These are phyloP conservation scores for Marasmius oreades DNA, from an alignment of 1,284 basidiomycete species.

Conservation along the genomic window DNA sequence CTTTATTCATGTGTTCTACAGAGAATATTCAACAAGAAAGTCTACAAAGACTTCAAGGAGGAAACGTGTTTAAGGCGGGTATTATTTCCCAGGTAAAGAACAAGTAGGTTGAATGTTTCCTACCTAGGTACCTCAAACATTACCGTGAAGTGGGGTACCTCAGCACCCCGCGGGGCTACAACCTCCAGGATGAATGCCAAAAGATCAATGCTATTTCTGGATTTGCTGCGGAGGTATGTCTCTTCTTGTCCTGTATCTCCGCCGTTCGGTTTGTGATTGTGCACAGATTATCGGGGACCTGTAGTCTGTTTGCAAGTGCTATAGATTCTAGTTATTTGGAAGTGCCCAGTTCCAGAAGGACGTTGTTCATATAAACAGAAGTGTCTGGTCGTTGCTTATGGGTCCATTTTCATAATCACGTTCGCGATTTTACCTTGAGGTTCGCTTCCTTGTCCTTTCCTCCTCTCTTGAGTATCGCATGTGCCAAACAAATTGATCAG, in stretches of 20 bases:
- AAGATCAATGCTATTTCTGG: slow-evolving; percentile 54
- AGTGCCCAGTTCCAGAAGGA: too few species aligned
- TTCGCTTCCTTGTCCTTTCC: neutral
- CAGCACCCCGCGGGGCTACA: slow-evolving; percentile 45
- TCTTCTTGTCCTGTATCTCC: neutral
- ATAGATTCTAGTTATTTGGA: too few species aligned
- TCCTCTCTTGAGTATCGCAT: too few species aligned
- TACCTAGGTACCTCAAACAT: slow-evolving; percentile 48
- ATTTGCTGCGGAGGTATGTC: slow-evolving; percentile 36
- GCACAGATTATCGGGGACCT: neutral
- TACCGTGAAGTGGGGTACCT: slow-evolving; percentile 49
- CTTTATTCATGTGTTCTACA: slow-evolving; percentile 25
- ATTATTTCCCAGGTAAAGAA: neutral
- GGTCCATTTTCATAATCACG: too few species aligned
- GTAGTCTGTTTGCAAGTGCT: too few species aligned
- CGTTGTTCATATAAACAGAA: too few species aligned
- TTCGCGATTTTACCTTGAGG: neutral
- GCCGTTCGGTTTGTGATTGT: neutral
- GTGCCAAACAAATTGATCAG: neutral
- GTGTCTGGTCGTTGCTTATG: too few species aligned
- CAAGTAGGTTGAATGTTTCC: neutral
- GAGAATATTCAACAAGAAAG: slow-evolving; percentile 73
- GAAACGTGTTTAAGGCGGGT: slow-evolving; percentile 64
- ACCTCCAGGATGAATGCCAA: slow-evolving; percentile 59
- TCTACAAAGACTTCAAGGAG: slow-evolving; percentile 75